Conservation (phyloP, 2,329 filamentous ascomycete genomes). For the Cordyceps fumosorosea region DNA sequence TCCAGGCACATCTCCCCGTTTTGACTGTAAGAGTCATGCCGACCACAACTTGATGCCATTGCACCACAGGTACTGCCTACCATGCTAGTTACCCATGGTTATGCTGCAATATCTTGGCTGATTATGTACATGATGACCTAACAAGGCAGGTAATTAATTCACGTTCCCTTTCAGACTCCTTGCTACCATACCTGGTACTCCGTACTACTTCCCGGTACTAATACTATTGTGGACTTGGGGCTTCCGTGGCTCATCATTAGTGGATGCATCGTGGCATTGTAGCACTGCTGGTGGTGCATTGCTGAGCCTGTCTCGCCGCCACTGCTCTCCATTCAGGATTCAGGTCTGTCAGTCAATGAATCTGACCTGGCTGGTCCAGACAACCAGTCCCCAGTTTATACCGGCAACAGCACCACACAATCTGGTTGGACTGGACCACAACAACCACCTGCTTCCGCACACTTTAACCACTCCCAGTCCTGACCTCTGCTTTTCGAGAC, state of each 20-base stretch:
- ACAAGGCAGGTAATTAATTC: neutral
- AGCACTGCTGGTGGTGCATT: neutral
- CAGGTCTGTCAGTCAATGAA: neutral
- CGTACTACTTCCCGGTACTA: neutral
- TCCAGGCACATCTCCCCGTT: neutral
- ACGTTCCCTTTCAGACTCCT: neutral
- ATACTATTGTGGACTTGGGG: neutral
- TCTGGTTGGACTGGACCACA: neutral
- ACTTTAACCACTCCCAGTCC: constrained; percentile 3
- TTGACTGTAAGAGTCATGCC: neutral
- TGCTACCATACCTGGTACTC: neutral
- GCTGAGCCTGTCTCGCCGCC: neutral
- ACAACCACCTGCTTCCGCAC: constrained; percentile 7
- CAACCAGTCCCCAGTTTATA: neutral
- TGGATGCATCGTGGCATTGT: neutral
- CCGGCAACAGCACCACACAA: neutral
- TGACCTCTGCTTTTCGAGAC: constrained; percentile 7
- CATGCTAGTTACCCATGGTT: too few species aligned
- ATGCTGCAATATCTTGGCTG: neutral
- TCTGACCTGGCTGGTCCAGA: neutral
- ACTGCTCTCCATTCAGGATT: neutral
- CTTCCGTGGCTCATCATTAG: neutral
- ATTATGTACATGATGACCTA: neutral
- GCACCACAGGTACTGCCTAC: neutral
- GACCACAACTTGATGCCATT: neutral